Conservation (phyloP, 495 filamentous ascomycete genomes). For the Penicillium egyptiacum region DNA sequence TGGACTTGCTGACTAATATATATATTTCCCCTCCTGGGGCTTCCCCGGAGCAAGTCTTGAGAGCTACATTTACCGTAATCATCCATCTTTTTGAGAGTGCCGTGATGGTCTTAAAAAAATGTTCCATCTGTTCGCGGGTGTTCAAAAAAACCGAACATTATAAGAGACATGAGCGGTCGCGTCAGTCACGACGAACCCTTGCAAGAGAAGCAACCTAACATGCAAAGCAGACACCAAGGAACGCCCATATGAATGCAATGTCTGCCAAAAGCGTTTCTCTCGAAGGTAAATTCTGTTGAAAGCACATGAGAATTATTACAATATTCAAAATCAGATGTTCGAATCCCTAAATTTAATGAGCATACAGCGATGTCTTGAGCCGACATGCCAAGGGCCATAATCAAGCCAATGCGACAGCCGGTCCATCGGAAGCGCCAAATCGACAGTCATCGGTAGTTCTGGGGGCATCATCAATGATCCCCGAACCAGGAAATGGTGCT, state of each 20-base stretch:
- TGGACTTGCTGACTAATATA: constrained; percentile 18
- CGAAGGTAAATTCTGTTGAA: constrained; percentile 41
- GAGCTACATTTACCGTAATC: not conserved
- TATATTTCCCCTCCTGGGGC: constrained; percentile 10
- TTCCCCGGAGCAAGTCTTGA: constrained; percentile 13
- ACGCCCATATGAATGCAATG: constrained; percentile 53
- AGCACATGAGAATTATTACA: not conserved
- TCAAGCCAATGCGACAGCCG: constrained; percentile 25
- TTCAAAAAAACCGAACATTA: constrained; percentile 58
- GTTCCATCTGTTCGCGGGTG: constrained; percentile 50
- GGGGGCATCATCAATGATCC: constrained; percentile 15
- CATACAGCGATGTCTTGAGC: constrained; percentile 50
- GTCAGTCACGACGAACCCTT: constrained; percentile 34
- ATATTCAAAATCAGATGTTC: constrained; percentile 8
- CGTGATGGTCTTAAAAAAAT: constrained; percentile 51
- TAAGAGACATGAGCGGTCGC: constrained; percentile 55
- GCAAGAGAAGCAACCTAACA: constrained; percentile 10
- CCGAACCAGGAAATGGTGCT: constrained; percentile 20
- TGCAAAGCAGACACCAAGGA: constrained; percentile 49
- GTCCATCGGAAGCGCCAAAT: constrained; percentile 23
- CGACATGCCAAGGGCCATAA: constrained; percentile 53
- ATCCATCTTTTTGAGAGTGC: not conserved
- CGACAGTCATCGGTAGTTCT: constrained; percentile 13
- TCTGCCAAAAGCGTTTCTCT: constrained; percentile 55
- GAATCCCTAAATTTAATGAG: constrained; percentile 15